Conservation (phyloP, 768 basidiomycete species). For the Podaxis rugospora region DNA sequence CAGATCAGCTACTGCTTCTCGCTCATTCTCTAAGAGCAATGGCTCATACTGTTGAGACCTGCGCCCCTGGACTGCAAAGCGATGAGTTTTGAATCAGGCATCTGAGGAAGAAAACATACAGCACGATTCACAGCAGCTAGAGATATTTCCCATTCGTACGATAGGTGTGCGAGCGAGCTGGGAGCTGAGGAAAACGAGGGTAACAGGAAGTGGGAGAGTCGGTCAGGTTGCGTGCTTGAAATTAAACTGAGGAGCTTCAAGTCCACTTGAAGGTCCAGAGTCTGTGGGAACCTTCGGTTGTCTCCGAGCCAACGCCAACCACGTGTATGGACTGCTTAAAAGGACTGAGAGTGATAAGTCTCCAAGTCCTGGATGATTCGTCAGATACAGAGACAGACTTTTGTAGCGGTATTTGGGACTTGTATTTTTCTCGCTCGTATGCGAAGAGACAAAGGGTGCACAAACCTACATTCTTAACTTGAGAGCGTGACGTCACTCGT, state of each 20-base stretch:
- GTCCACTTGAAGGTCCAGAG: slow-evolving; percentile 9
- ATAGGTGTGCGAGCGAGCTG: slow-evolving; percentile 3
- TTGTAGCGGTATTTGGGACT: no score
- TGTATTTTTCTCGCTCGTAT: no score
- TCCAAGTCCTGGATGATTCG: no score
- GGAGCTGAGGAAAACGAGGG: slow-evolving; percentile 3
- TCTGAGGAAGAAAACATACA: slow-evolving; percentile 42
- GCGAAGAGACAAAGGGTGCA: no score
- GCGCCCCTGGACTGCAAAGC: slow-evolving; percentile 64
- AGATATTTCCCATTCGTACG: slow-evolving; percentile 62
- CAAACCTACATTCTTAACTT: no score
- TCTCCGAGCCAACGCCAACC: slow-evolving; percentile 3
- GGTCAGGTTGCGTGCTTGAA: slow-evolving; percentile 13
- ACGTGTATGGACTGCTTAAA: slow-evolving; percentile 2
- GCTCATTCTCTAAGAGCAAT: slow-evolving; percentile 84
- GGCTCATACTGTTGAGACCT: slow-evolving; percentile 87
- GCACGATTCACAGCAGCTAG: slow-evolving; percentile 82
- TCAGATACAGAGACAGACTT: no score
- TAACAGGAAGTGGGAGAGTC: slow-evolving; percentile 2
- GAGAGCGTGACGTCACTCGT: not conserved
- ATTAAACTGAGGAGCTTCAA: slow-evolving; percentile 10
- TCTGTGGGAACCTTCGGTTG: slow-evolving; percentile 13
- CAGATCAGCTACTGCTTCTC: slow-evolving; percentile 96
- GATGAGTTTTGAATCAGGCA: slow-evolving; percentile 14
- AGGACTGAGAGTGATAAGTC: not conserved